Evolutionary conservation across 257 asterid species (phyloP), one percentile per base, ranked within the genome.

Genomic region (Solanum pennellii): DNA sequence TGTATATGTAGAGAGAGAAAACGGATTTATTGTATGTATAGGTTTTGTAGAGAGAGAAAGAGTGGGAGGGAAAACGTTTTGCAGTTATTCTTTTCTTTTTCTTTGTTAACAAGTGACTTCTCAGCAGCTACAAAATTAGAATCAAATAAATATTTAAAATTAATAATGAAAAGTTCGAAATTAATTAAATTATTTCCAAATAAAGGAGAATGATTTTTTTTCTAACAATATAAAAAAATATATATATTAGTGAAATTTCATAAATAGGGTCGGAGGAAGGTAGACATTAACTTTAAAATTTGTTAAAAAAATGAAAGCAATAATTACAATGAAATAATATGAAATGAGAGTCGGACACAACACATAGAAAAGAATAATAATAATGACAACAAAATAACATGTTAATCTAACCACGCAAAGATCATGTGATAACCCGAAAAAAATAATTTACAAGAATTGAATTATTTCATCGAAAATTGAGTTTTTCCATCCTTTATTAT

Each of bases 51-150:
- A 35, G 80, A 33, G 77, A 33, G 79, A 35, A 6, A 12, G 82
- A 20, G 52, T 41, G 56, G 82, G 83, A 72, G 87, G 83, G 52
- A 84, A 41, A 87, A 88, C 79, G 91, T 83, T 82, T 89, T 89
- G 85, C 85, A 29, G 68, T 29, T 49, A 80, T 80, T 91, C 93
- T 20, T 90, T 86, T 88, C 93, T 29, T 83, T 88, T 80, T 62
- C 87, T 75, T 82, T 56, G 59, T 83, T 25, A 47, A 71, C 83
- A 71, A 37, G 84, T 23, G 44, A 79, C 68, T 88, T 83, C 87
- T 87, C 89, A 79, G 91, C 88, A 89, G 89, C 94, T 91, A 93
- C 91, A 91, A 92, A 66, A 66, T 66, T 69, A 69, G 37, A 14
- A 69, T 69, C 5, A 29, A 29, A 27, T 29, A 68, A 68, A 29